Percentiles rank a stretch among this genome's conserved stretches.
phyloP scores from a whole-genome alignment of 495 filamentous ascomycete genomes.

The Penicillium simplicissimum region DNA sequence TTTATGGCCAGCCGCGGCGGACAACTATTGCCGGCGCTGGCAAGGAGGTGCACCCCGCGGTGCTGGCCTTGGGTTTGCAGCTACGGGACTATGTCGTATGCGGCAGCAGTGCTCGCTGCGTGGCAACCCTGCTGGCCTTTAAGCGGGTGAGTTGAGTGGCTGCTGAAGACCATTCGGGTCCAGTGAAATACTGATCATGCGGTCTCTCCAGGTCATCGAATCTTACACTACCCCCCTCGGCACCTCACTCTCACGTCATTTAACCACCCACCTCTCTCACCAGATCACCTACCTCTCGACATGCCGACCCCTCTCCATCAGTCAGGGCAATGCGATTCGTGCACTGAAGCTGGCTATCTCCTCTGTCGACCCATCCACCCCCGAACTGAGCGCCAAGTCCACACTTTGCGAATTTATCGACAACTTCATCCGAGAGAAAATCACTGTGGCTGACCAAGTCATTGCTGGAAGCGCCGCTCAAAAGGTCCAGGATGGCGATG shows the following conservation, averaged over 20 bases:
- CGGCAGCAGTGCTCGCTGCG: conserved; percentile 85
- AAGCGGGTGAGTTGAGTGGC: conserved; percentile 63
- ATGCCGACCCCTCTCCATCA: conserved; percentile 88
- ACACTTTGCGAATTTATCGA: conserved; percentile 79
- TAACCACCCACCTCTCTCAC: conserved; percentile 89
- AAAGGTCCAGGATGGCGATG: conserved; percentile 75
- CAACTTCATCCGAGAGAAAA: conserved; percentile 83
- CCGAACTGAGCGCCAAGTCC: conserved; percentile 76
- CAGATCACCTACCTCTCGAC: conserved; percentile 94
- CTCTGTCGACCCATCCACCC: conserved; percentile 76
- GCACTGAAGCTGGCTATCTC: conserved; percentile 89
- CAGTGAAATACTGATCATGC: conserved; percentile 4
- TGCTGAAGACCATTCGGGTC: background rate
- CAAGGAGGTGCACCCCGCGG: conserved; percentile 88
- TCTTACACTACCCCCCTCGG: conserved; percentile 84
- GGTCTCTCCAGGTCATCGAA: conserved; percentile 69
- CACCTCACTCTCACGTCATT: conserved; percentile 81
- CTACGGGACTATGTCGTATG: conserved; percentile 87
- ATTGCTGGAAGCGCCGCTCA: conserved; percentile 74
- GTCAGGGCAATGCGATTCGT: conserved; percentile 93
- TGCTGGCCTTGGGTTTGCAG: conserved; percentile 83
- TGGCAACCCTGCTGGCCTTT: conserved; percentile 85
- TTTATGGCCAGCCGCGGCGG: conserved; percentile 72
- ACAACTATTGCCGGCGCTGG: conserved; percentile 72
- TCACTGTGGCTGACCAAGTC: conserved; percentile 80